phyloP scores from a whole-genome alignment of 495 filamentous ascomycete species.

The Aspergillus conjunctus region DNA sequence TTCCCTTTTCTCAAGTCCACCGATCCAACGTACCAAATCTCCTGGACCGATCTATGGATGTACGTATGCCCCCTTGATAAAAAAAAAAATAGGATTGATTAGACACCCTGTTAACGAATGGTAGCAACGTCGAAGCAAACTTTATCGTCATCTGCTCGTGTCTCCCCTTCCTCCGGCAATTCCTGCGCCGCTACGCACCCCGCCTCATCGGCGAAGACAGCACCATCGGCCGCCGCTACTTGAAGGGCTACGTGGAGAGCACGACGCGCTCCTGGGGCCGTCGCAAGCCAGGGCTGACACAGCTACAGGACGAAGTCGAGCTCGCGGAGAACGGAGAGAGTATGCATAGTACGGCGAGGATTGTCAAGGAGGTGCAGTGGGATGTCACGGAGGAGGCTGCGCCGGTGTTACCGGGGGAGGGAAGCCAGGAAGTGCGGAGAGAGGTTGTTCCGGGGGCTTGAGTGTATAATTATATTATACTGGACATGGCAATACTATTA shows the following conservation, averaged over 20 bases:
- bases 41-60: slow-evolving; percentile 2
- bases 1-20: slow-evolving; percentile 5
- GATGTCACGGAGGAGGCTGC: too few relatives aligned
- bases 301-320: slow-evolving; percentile 9
- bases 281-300: not conserved
- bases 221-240: not conserved
- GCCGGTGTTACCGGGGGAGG: too few relatives aligned
- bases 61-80: not conserved
- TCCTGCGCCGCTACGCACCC: slow-evolving; percentile 8
- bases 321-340: too few relatives aligned
- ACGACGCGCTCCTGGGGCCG: not conserved
- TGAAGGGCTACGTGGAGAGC: not conserved
- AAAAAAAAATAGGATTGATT: not conserved
- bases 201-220: slow-evolving; percentile 8
- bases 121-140: slow-evolving; percentile 12
- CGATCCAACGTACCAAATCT: slow-evolving; percentile 7
- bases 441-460: too few relatives aligned
- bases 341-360: too few relatives aligned
- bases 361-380: too few relatives aligned
- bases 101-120: not conserved
- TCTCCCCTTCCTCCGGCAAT: slow-evolving; percentile 9
- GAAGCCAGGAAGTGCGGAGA: too few relatives aligned
- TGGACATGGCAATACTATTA: too few relatives aligned
- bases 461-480: too few relatives aligned
- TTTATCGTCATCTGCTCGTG: slow-evolving; percentile 3